Evolutionary conservation across 2,329 filamentous ascomycete species (phyloP).

Genomic region (Arthrinium phaeospermum): DNA sequence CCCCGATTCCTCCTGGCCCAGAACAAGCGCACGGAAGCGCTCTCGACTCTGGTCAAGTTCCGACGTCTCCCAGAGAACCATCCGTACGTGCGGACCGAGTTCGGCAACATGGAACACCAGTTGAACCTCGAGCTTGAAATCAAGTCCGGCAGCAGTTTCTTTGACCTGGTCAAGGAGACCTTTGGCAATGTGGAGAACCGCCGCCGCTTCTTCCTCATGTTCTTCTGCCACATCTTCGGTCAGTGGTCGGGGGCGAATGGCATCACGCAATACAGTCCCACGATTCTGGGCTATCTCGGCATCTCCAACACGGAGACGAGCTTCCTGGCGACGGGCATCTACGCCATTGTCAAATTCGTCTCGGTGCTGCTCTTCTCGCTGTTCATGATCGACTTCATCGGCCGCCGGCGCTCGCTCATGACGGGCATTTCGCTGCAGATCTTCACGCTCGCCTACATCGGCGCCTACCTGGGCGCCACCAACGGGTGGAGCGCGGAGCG

Average conservation of each 20-base stretch:
- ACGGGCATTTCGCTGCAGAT: conserved; percentile 41
- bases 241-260: conserved; percentile 38
- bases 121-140: conserved; percentile 43
- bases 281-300: conserved; percentile 38
- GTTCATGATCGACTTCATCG: conserved; percentile 36
- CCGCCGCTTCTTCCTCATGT: conserved; percentile 39
- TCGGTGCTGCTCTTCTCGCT: conserved; percentile 35
- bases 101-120: conserved; percentile 37
- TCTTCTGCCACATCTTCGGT: conserved; percentile 35
- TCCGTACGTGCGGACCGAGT: conserved; percentile 35
- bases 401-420: conserved; percentile 38
- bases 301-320: conserved; percentile 32
- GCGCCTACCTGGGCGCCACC: conserved; percentile 37
- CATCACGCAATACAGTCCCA: conserved; percentile 38
- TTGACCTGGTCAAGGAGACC: conserved; percentile 42
- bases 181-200: conserved; percentile 36
- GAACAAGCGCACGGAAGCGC: conserved; percentile 28
- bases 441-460: conserved; percentile 37
- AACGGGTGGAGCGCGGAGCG: conserved; percentile 30
- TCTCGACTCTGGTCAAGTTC: conserved; percentile 29
- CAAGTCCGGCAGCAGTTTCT: conserved; percentile 36
- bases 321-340: conserved; percentile 35
- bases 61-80: conserved; percentile 35
- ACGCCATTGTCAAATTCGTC: conserved; percentile 37
- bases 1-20: conserved; percentile 34